phyloP scores from a whole-genome alignment of 139 green algal species.

The Tetradesmus obliquus region DNA sequence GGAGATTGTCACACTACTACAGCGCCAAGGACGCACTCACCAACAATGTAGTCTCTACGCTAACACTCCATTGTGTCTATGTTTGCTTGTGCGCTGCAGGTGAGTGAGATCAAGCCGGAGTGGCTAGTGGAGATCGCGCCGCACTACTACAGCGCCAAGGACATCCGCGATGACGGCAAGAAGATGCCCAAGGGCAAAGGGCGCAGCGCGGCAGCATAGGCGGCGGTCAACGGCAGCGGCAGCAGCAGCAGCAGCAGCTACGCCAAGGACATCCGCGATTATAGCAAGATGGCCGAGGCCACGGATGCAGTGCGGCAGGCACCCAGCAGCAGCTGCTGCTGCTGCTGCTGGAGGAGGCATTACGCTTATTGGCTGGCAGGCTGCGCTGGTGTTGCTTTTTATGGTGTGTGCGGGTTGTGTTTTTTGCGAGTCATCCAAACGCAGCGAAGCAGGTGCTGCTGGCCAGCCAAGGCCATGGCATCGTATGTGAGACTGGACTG shows the following conservation, averaged over 20 bases:
- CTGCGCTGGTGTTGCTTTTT: no score
- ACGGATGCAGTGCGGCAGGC: slow-evolving; percentile 53
- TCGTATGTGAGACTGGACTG: no score
- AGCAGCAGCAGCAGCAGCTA: background rate
- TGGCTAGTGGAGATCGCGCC: slow-evolving; percentile 98
- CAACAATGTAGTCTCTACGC: no score
- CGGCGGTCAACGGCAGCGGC: background rate
- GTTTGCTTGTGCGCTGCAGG: slow-evolving; percentile 4
- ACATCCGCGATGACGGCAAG: slow-evolving; percentile 78
- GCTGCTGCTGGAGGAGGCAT: background rate
- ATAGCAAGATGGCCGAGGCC: background rate
- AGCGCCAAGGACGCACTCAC: no score
- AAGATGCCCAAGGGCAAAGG: slow-evolving; percentile 90
- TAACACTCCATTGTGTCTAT: no score
- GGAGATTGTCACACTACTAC: no score
- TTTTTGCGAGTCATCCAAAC: no score
- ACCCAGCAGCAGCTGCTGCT: background rate
- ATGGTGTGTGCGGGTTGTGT: no score
- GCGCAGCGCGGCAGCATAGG: background rate
- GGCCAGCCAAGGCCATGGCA: no score
- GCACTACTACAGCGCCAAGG: slow-evolving; percentile 82
- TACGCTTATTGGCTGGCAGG: no score
- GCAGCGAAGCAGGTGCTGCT: no score
- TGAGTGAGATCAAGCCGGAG: slow-evolving; percentile 93
- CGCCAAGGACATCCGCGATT: background rate